Conservation (phyloP, 2,329 filamentous ascomycete genomes). For the Arachnopeziza araneosa region DNA sequence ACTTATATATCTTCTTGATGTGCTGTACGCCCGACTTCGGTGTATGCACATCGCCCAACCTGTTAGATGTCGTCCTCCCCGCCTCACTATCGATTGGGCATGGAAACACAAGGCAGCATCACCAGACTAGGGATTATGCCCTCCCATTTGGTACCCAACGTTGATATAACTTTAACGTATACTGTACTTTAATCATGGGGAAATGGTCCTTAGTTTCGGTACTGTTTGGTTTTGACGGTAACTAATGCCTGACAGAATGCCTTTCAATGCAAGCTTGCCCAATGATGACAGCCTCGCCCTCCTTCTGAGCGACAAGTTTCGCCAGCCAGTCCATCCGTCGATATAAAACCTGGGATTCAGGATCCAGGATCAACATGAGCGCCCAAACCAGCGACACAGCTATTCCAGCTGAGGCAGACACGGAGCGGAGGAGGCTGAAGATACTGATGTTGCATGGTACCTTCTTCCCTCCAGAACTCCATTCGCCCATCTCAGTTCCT, state of each 20-base stretch:
- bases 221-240: too few relatives aligned
- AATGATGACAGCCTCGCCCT: slow-evolving; percentile 6
- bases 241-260: background rate
- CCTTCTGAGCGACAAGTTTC: background rate
- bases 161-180: too few relatives aligned
- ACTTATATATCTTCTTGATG: background rate
- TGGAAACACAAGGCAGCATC: slow-evolving; percentile 5
- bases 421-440: slow-evolving; percentile 1
- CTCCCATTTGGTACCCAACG: background rate
- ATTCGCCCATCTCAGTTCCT: too few relatives aligned
- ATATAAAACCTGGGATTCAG: background rate
- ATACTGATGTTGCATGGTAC: slow-evolving; percentile 74
- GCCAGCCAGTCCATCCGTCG: slow-evolving; percentile 2
- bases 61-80: background rate
- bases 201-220: too few relatives aligned
- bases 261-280: background rate
- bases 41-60: background rate
- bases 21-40: background rate
- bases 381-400: background rate
- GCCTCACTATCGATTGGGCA: background rate
- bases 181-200: too few relatives aligned
- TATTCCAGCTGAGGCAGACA: background rate
- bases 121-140: background rate
- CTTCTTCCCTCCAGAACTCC: background rate
- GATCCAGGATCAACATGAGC: background rate